phyloP scores from a whole-genome alignment of 192 early-diverging fungal genomes.

The Coemansia sp. region DNA sequence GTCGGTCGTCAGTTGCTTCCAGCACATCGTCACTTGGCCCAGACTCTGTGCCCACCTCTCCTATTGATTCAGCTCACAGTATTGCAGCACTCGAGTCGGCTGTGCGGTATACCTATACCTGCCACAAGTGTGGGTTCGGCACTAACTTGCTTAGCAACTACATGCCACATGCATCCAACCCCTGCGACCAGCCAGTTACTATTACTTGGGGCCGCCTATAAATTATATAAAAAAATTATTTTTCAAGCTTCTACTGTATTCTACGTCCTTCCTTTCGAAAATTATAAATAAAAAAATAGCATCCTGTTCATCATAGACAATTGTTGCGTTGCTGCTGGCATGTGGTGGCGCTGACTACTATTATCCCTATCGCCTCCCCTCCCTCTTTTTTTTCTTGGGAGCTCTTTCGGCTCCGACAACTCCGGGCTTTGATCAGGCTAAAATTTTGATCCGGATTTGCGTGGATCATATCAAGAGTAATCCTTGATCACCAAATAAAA shows the following conservation, averaged over 20 bases:
- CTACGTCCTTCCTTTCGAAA: background rate
- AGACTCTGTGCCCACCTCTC: constrained; percentile 21
- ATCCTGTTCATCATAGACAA: background rate
- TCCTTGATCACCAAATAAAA: background rate
- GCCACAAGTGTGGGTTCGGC: constrained; percentile 51
- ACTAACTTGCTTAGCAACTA: constrained; percentile 47
- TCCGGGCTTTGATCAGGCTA: background rate
- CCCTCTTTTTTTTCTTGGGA: too few species aligned
- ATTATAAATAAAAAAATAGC: constrained; percentile 3
- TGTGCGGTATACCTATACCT: constrained; percentile 39
- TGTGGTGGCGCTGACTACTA: background rate
- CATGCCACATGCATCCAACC: constrained; percentile 52
- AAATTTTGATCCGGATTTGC: background rate
- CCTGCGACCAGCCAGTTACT: constrained; percentile 36
- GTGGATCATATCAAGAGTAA: background rate
- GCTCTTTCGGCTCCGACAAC: background rate
- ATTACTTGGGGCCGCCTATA: constrained; percentile 40
- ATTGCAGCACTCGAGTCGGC: constrained; percentile 9
- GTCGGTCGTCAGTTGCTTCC: constrained; percentile 38
- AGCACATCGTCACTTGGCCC: constrained; percentile 7
- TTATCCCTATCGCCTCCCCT: too few species aligned
- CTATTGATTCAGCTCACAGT: constrained; percentile 7
- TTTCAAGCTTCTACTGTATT: constrained; percentile 3
- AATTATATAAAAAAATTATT: constrained; percentile 13
- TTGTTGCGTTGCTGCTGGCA: background rate